Percentiles rank a stretch among this genome's conserved stretches.
Evolutionary conservation across 129 eudicot species (phyloP).

Genomic region (Scalesia atractyloides): DNA sequence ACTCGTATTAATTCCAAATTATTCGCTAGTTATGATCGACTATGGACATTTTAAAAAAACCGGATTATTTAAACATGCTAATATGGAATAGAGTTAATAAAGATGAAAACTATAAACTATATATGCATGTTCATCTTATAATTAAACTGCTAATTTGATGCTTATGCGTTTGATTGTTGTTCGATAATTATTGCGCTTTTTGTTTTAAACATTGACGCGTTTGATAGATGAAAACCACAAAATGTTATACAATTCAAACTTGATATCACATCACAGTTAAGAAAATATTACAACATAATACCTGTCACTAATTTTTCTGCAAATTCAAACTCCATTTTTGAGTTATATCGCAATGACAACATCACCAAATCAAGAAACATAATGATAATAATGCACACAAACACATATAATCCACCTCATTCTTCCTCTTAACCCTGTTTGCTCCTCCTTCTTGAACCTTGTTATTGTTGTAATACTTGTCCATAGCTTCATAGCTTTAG

Average conservation of each 20-base stretch:
- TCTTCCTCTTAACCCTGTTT: conserved; percentile 10
- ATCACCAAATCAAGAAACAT: conserved; percentile 28
- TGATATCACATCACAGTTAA: conserved; percentile 18
- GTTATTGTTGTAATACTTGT: conserved; percentile 29
- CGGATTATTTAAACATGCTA: too few species aligned
- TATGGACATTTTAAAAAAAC: too few species aligned
- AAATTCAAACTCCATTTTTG: conserved; percentile 25
- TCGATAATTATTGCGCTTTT: not conserved
- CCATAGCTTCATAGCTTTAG: conserved; percentile 47
- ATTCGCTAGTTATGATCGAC: too few species aligned
- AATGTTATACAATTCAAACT: conserved; percentile 30
- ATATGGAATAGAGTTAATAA: too few species aligned
- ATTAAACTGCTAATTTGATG: not conserved
- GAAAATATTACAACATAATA: conserved; percentile 23
- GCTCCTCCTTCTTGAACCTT: conserved; percentile 24
- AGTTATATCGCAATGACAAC: conserved; percentile 16
- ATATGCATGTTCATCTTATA: not conserved
- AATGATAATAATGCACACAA: conserved; percentile 34
- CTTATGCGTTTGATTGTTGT: not conserved
- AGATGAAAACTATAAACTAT: too few species aligned
- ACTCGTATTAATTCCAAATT: too few species aligned
- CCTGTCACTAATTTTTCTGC: conserved; percentile 18
- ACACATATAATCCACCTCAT: conserved; percentile 30
- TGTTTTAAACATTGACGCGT: not conserved
- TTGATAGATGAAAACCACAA: conserved; percentile 20